Percentiles rank a stretch among this genome's conserved stretches.
Conservation (phyloP, 345 rosid genomes). For the Euclidium syriacum region DNA sequence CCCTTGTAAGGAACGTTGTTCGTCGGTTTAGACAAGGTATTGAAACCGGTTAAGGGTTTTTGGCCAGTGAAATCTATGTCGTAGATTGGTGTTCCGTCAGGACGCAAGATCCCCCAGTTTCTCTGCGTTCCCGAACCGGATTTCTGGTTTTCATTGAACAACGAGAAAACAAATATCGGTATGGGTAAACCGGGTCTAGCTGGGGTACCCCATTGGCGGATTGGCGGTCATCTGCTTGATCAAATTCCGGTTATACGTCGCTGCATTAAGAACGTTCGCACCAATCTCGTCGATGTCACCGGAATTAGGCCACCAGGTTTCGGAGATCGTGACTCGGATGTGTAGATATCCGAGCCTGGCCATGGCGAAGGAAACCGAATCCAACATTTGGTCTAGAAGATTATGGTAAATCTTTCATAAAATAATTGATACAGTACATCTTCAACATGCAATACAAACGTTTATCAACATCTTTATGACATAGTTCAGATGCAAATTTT, state of each 20-base stretch:
- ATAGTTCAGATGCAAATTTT: too few species aligned
- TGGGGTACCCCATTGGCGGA: constrained; percentile 49
- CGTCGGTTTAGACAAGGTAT: constrained; percentile 27
- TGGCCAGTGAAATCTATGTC: constrained; percentile 46
- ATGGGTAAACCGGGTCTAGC: constrained; percentile 43
- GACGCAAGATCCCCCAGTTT: constrained; percentile 52
- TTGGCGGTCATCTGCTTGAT: constrained; percentile 31
- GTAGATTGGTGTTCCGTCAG: constrained; percentile 33
- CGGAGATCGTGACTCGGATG: constrained; percentile 42
- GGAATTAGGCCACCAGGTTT: constrained; percentile 65
- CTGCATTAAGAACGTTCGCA: constrained; percentile 52
- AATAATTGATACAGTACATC: too few species aligned
- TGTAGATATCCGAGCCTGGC: constrained; percentile 39
- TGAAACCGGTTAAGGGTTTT: constrained; percentile 16
- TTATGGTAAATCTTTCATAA: constrained; percentile 46
- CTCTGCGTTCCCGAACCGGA: constrained; percentile 57
- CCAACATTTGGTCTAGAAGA: constrained; percentile 64
- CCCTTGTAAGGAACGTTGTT: constrained; percentile 45
- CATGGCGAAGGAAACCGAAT: constrained; percentile 43
- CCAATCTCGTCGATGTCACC: constrained; percentile 57
- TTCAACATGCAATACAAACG: too few species aligned
- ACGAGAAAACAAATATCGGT: constrained; percentile 50
- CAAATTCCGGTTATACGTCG: constrained; percentile 59
- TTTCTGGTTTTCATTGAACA: too few species aligned
- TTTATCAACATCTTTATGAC: too few species aligned